Base-by-base conservation (phyloP, 2,329 filamentous ascomycete genomes). In the Aspergillus bombycis region DNA sequence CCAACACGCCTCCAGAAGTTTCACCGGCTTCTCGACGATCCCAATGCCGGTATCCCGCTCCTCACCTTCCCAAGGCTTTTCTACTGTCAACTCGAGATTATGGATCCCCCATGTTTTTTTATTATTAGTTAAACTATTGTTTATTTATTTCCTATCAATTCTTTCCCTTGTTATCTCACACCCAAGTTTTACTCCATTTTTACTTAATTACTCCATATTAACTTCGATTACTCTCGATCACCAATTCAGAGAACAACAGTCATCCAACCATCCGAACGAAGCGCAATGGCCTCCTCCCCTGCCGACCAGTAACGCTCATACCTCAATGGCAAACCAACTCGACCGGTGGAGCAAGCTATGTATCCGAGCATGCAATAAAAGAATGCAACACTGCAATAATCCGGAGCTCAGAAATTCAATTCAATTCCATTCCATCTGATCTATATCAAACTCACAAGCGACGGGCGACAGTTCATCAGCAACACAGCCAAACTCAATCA, bases 11-110 rank as follows among this genome's bases (percentile, higher is more conserved):
- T 38, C 58, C 30, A 34, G 32, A 36, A 30, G 38, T 61, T 41
- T 52, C 56, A 52, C 58, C 34, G 45, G 57, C 56, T 57, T 41
- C 43, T 60, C 21, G 63, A 58, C 48, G 36, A 46, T 58, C 56
- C n/a, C 43, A 58, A 53, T 53, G 19, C 50, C 19, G 26, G 52
- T 23, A 34, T 34, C 46, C 52, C 52, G 21, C 52, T 54, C 21
- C 30, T 54, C 7, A 41, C n/a, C 52, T 54, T 54, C 52, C 52
- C 52, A 54, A 36, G 30, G 30, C n/a, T 36, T 50, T 36, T 54
- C 30, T 54, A 19, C 30, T 23, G 32, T 34, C 19, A 36, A 8
- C 3, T 4, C 11, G 12, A 21, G 2, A 30, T 16, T 36, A 19
- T 16, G 23, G 19, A 36, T 34, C 28, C 9, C n/a, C 2, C 16